These are phyloP conservation scores for Fonsecaea pedrosoi DNA, from an alignment of 2,329 filamentous ascomycete genomes.

Conservation along the genomic window DNA sequence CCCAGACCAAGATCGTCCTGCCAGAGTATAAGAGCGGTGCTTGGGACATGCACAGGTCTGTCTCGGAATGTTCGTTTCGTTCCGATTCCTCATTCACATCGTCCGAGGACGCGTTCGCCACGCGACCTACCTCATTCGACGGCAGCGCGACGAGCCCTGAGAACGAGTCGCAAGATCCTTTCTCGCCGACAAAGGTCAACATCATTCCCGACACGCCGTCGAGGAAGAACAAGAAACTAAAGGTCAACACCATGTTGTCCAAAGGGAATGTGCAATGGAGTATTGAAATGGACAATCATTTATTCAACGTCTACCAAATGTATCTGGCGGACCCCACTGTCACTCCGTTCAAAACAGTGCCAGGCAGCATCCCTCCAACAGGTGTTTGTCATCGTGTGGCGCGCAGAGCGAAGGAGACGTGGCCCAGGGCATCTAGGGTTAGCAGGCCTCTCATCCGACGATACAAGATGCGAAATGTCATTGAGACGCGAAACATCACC, in stretches of 20 bases:
- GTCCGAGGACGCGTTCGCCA: conserved; percentile 60
- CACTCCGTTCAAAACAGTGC: conserved; percentile 71
- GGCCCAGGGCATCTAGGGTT: conserved; percentile 54
- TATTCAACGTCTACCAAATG: conserved; percentile 70
- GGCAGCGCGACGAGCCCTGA: conserved; percentile 68
- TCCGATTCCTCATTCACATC: conserved; percentile 70
- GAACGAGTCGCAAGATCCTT: conserved; percentile 64
- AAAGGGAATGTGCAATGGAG: conserved; percentile 57
- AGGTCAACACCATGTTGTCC: conserved; percentile 39
- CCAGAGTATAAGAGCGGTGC: conserved; percentile 43
- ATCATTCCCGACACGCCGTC: conserved; percentile 48
- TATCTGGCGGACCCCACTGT: conserved; percentile 71
- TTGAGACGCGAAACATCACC: conserved; percentile 31
- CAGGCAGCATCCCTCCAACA: conserved; percentile 67
- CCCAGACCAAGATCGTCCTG: conserved; percentile 52
- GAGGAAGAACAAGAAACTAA: conserved; percentile 43
- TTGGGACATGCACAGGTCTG: conserved; percentile 58
- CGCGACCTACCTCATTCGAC: conserved; percentile 61
- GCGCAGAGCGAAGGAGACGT: conserved; percentile 66
- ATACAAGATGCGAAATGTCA: conserved; percentile 40
- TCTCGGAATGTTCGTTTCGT: conserved; percentile 64
- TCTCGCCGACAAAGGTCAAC: conserved; percentile 52
- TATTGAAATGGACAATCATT: conserved; percentile 68
- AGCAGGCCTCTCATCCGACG: conserved; percentile 35
- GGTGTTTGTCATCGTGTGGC: conserved; percentile 70